Evolutionary conservation across 345 rosid genomes (phyloP).

Genomic region (Linum usitatissimum): DNA sequence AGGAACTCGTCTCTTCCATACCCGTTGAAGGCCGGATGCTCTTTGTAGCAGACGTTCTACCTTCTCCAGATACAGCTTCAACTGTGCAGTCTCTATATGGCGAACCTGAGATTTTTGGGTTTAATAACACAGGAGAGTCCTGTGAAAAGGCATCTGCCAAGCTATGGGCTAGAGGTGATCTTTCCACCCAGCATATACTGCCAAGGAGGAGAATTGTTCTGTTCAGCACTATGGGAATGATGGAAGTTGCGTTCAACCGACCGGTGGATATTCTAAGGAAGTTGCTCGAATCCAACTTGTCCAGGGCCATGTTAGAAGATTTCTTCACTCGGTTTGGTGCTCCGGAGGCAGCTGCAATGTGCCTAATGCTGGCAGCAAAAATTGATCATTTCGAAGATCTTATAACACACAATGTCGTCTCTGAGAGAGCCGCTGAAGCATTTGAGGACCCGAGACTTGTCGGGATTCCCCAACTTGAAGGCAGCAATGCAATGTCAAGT

Average conservation of each 20-base stretch:
- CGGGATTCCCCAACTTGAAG: conserved; percentile 94
- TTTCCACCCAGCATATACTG: conserved; percentile 77
- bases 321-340: conserved; percentile 93
- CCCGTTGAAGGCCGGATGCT: conserved; percentile 98
- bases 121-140: conserved; percentile 55
- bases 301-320: conserved; percentile 76
- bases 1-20: conserved; percentile 72
- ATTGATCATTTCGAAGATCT: conserved; percentile 69
- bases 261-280: conserved; percentile 88
- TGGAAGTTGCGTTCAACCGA: conserved; percentile 90
- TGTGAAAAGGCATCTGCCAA: conserved; percentile 73
- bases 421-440: conserved; percentile 93
- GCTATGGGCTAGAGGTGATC: conserved; percentile 96
- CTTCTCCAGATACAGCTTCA: conserved; percentile 70
- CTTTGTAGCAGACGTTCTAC: conserved; percentile 85
- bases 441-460: conserved; percentile 94
- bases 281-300: conserved; percentile 74
- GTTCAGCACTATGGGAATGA: conserved; percentile 97
- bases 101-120: conserved; percentile 69
- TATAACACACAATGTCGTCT: conserved; percentile 45
- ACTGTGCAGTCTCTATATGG: conserved; percentile 71
- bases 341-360: conserved; percentile 98
- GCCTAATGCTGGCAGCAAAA: conserved; percentile 87
- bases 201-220: conserved; percentile 78
- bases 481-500: conserved; percentile 60